Conservation (phyloP, 768 basidiomycete genomes). For the Rhizopogon vesiculosus region DNA sequence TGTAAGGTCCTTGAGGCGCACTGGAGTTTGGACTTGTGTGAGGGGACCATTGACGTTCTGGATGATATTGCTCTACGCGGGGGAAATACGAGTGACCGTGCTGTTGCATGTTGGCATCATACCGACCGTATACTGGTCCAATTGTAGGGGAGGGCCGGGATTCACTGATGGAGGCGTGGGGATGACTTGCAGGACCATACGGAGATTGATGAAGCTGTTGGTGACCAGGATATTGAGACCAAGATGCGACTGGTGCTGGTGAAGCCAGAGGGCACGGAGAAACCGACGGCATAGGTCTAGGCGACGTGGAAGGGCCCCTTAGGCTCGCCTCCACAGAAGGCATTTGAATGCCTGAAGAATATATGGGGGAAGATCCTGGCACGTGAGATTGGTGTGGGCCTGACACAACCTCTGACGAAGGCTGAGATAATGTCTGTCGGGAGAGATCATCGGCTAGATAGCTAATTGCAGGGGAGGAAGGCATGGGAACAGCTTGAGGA, state of each 20-base stretch:
- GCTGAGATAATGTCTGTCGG: slow-evolving; percentile 29
- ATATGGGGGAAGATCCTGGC: slow-evolving; percentile 34
- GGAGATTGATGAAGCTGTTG: slow-evolving; percentile 1
- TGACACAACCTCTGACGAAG: slow-evolving; percentile 5
- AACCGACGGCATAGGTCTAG: slow-evolving; percentile 10
- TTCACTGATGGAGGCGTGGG: not conserved
- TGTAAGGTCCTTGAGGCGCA: not conserved
- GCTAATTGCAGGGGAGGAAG: slow-evolving; percentile 15
- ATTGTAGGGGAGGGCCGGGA: not conserved
- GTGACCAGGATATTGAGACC: not conserved
- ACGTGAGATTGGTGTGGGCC: not conserved
- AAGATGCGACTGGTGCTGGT: not conserved
- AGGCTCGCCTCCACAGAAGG: slow-evolving; percentile 12
- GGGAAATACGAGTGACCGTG: not conserved
- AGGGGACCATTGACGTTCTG: not conserved
- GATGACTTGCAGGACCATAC: not conserved
- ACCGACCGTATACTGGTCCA: not conserved
- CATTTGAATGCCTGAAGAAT: slow-evolving; percentile 36
- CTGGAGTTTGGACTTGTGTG: not conserved
- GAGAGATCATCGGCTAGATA: slow-evolving; percentile 35
- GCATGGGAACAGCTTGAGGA: not conserved
- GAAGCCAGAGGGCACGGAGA: slow-evolving; percentile 15
- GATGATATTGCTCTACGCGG: not conserved
- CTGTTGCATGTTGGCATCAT: not conserved
- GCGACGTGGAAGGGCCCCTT: slow-evolving; percentile 5